Conservation (phyloP, 2,329 filamentous ascomycete genomes). For the Phialophora verrucosa region DNA sequence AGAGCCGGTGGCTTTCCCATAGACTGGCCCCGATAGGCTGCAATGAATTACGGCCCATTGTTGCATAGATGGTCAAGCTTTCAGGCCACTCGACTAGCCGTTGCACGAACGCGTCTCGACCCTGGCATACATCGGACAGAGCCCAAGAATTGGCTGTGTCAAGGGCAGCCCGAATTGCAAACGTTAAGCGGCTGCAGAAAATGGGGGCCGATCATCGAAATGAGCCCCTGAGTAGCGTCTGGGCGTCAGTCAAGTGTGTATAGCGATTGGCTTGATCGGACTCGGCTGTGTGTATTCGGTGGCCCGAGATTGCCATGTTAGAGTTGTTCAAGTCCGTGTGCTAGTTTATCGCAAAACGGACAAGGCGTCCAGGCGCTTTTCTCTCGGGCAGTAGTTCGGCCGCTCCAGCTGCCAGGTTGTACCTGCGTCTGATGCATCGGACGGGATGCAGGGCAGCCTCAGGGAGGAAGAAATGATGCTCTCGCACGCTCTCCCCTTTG, state of each 20-base stretch:
- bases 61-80: not conserved
- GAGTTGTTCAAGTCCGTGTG: not conserved
- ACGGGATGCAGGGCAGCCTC: too few species aligned
- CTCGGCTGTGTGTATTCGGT: not conserved
- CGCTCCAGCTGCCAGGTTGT: not conserved
- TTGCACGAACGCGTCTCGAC: not conserved
- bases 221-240: slow-evolving; percentile 9
- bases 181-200: not conserved
- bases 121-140: not conserved
- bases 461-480: too few species aligned
- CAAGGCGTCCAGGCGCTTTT: not conserved
- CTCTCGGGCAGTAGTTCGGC: not conserved
- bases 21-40: not conserved
- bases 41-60: not conserved
- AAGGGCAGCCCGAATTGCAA: not conserved
- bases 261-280: slow-evolving; percentile 2
- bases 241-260: not conserved
- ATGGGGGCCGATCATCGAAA: not conserved
- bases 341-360: not conserved
- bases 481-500: not conserved
- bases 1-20: not conserved
- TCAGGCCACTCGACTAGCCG: not conserved
- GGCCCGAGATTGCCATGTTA: slow-evolving; percentile 2
- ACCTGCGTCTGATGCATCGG: too few species aligned
- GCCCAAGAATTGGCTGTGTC: not conserved